These are phyloP conservation scores for Prunus armeniaca DNA, from an alignment of 306 rosid species.

Conservation along the genomic window DNA sequence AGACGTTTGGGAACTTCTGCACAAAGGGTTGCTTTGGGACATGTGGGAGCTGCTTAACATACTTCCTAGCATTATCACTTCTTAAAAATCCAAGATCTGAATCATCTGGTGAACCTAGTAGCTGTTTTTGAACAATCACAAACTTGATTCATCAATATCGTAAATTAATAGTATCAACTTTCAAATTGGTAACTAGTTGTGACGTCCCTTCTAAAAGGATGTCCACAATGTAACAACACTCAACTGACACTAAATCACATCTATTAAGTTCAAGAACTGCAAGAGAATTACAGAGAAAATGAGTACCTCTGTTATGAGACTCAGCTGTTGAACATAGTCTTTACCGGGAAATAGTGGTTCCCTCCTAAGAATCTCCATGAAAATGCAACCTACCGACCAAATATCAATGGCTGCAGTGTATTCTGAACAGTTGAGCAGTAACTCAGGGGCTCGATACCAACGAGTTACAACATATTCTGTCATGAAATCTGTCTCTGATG, in stretches of 20 bases:
- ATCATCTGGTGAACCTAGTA: slow-evolving; percentile 87
- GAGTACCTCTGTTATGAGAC: slow-evolving; percentile 61
- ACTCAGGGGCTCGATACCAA: slow-evolving; percentile 75
- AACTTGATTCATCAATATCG: background rate
- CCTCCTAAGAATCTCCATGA: slow-evolving; percentile 61
- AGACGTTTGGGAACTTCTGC: slow-evolving; percentile 56
- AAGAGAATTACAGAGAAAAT: slow-evolving; percentile 4
- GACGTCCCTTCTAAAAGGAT: background rate
- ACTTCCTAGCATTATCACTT: slow-evolving; percentile 91
- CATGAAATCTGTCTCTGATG: slow-evolving; percentile 76
- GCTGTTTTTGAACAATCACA: slow-evolving; percentile 35
- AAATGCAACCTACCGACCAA: slow-evolving; percentile 76
- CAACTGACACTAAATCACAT: background rate
- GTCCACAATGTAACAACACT: background rate
- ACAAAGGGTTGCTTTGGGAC: slow-evolving; percentile 69
- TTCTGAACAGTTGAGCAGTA: slow-evolving; percentile 64
- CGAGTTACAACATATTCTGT: slow-evolving; percentile 74
- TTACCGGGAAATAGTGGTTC: slow-evolving; percentile 70
- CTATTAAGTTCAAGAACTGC: slow-evolving; percentile 3
- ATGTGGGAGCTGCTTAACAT: slow-evolving; percentile 81
- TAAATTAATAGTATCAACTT: background rate
- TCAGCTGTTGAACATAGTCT: slow-evolving; percentile 69
- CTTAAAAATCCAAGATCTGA: slow-evolving; percentile 88
- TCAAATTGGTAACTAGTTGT: background rate
- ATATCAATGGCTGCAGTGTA: slow-evolving; percentile 73